Percentiles rank a stretch among this genome's conserved stretches.
Conservation (phyloP, 2,329 filamentous ascomycete genomes). For the Pyrenophora graminea region DNA sequence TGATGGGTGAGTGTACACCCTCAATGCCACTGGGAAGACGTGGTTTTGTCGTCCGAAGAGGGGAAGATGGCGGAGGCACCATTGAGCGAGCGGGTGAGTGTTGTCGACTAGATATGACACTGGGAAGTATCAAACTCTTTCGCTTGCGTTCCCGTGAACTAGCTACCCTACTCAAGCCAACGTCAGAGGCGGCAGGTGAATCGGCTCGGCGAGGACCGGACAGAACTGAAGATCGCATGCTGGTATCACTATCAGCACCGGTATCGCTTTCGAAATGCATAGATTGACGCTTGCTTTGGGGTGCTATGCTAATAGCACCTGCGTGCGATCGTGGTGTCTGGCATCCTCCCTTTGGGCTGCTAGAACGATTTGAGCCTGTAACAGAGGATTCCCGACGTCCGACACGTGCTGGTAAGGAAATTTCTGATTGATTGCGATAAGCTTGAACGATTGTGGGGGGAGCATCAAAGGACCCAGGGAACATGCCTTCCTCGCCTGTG, state of each 20-base stretch:
- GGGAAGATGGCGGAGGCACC: conserved; percentile 73
- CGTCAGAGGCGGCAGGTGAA: conserved; percentile 81
- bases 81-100: conserved; percentile 83
- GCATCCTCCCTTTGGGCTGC: conserved; percentile 80
- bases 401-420: conserved; percentile 49
- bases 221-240: conserved; percentile 77
- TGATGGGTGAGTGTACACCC: conserved; percentile 78
- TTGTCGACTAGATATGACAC: conserved; percentile 78
- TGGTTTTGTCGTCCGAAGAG: conserved; percentile 82
- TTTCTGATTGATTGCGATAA: conserved; percentile 59
- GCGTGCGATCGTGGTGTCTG: conserved; percentile 86
- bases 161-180: conserved; percentile 74
- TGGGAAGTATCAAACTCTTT: conserved; percentile 81
- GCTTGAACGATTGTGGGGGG: conserved; percentile 61
- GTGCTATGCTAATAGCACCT: conserved; percentile 60
- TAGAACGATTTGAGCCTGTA: conserved; percentile 79
- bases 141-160: conserved; percentile 84
- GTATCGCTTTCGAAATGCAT: conserved; percentile 82
- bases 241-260: conserved; percentile 84
- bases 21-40: conserved; percentile 67
- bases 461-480: conserved; percentile 62
- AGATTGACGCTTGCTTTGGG: conserved; percentile 73
- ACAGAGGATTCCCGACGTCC: conserved; percentile 63
- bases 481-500: conserved; percentile 58
- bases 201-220: conserved; percentile 76